Base-by-base conservation (phyloP, 2,329 filamentous ascomycete species). In the Huntiella savannae region DNA sequence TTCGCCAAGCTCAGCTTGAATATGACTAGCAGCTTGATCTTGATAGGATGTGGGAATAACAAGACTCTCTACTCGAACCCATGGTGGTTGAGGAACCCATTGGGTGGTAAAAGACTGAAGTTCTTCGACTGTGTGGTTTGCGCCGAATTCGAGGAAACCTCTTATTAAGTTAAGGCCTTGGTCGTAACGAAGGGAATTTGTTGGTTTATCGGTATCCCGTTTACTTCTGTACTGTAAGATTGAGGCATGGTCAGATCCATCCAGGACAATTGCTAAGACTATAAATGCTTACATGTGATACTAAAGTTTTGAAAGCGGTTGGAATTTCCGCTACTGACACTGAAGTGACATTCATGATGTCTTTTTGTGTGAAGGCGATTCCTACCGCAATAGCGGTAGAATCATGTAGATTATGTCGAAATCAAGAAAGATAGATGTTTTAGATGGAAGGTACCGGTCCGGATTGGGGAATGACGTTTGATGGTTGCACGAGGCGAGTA, bases 171-270 rank as follows among this genome's bases (percentile, higher is more conserved):
- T 76, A 11, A 98, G 71, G 34, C 87, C 88, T 63, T 95, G 83
- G 58, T 96, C 83, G 63, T 98, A 98, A 45, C 86, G 87, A 47
- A 98, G 77, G 59, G 93, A 84, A 1, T 82, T 82, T 1, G 84
- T 93, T 1, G 88, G 88, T 52, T 87, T 87, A 53, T 87, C 69
- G 82, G 52, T 82, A 79, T 49, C 44, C 19, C 45, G 41, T 36
- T 49, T 49, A 56, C 93, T 81, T 50, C 93, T 67, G 61, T 91
- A 95, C 81, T 91, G 56, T 10, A 6, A 6, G 12, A 5, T 19
- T 28, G 22, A 34, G n/a, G 17, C 28, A 17, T 8, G 10, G n/a
- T 5, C 40, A 41, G 12, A n/a, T 22, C 8, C 3, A 40, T 17
- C 13, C 17, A 22, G 12, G 3, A 22, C 16, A 10, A 16, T 22